Percentiles rank a stretch among this genome's conserved stretches.
Evolutionary conservation across 1,284 basidiomycete species (phyloP).

Genomic region (Waitea zeae): DNA sequence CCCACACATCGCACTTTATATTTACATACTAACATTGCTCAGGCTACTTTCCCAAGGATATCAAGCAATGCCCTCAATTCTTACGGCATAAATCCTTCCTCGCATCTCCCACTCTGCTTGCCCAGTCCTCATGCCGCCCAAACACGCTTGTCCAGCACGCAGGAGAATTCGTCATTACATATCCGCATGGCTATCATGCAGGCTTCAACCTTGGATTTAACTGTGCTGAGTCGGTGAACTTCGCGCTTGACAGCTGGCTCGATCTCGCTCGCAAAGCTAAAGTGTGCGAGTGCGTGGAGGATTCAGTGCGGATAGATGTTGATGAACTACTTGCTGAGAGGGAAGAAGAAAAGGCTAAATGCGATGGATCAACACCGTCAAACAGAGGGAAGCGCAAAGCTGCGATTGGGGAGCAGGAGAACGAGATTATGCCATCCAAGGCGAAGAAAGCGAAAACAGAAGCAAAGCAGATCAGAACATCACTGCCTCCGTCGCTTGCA

Average conservation of each 20-base stretch:
- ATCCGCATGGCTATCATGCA: slow-evolving; percentile 86
- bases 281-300: slow-evolving; percentile 67
- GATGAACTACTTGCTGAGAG: slow-evolving; percentile 60
- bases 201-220: slow-evolving; percentile 97
- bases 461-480: slow-evolving; percentile 13
- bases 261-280: slow-evolving; percentile 75
- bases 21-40: slow-evolving; percentile 5
- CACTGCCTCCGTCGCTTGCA: no score
- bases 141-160: slow-evolving; percentile 82
- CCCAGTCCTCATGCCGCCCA: slow-evolving; percentile 67
- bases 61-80: slow-evolving; percentile 79
- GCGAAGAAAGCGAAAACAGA: slow-evolving; percentile 5
- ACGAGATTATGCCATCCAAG: slow-evolving; percentile 12
- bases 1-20: slow-evolving; percentile 1
- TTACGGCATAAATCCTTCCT: slow-evolving; percentile 95
- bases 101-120: slow-evolving; percentile 75
- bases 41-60: slow-evolving; percentile 83
- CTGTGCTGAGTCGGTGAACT: slow-evolving; percentile 96
- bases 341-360: slow-evolving; percentile 23
- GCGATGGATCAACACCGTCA: not conserved
- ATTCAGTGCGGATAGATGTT: slow-evolving; percentile 86
- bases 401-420: slow-evolving; percentile 11
- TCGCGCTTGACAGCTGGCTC: slow-evolving; percentile 91
- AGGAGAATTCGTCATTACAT: slow-evolving; percentile 94
- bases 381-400: slow-evolving; percentile 14